These are phyloP conservation scores for Podospora anserina DNA, from an alignment of 495 filamentous ascomycete species.

Conservation along the genomic window DNA sequence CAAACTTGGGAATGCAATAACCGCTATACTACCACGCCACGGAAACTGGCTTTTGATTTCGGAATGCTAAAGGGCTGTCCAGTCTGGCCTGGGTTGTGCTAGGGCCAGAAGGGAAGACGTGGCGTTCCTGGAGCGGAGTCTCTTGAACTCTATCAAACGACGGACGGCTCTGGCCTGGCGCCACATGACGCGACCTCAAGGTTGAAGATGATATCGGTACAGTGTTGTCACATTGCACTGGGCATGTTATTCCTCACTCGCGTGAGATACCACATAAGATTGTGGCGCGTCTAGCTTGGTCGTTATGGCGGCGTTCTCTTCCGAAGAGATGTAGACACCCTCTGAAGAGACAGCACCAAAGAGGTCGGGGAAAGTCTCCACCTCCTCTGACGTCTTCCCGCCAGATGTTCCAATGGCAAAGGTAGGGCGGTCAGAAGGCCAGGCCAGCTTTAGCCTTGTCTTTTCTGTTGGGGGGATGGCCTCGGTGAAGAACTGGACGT, in stretches of 20 bases:
- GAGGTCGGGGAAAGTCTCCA: conserved; percentile 15
- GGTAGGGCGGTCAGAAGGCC: conserved; percentile 8
- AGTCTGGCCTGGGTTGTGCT: background rate
- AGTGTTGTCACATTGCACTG: background rate
- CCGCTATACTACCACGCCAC: background rate
- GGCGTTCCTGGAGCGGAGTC: background rate
- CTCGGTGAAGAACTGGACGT: conserved; percentile 49
- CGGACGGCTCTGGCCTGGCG: background rate
- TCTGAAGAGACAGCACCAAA: conserved; percentile 44
- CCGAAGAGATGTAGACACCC: conserved; percentile 37
- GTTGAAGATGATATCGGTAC: background rate
- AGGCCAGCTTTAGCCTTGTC: too few species aligned
- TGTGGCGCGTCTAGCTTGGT: conserved; percentile 45
- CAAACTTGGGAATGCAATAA: background rate
- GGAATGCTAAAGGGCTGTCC: background rate
- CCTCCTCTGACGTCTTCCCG: background rate
- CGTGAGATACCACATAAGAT: conserved; percentile 23
- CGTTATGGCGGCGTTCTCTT: background rate
- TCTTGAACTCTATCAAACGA: background rate
- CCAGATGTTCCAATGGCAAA: conserved; percentile 13
- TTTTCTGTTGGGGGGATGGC: conserved; percentile 13
- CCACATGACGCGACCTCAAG: background rate
- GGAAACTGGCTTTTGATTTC: background rate
- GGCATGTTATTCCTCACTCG: background rate
- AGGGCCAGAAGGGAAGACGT: background rate